Evolutionary conservation across 805 yeast genomes (phyloP), one percentile per base, ranked within the genome.

Genomic region (Ogataea polymorpha): DNA sequence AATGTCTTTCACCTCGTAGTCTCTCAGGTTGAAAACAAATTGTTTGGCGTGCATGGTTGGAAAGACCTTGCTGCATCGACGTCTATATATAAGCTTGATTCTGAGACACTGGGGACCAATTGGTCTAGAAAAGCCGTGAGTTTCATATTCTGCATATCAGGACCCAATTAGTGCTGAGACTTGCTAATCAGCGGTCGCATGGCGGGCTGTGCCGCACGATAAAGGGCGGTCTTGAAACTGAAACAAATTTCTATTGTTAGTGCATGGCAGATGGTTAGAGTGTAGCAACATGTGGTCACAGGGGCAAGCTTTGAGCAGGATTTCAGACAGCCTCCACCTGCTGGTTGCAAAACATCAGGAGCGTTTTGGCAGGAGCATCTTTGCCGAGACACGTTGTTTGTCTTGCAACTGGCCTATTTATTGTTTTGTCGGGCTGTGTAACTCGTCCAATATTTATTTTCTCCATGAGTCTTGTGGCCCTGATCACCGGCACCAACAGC

Each of bases 1-100:
- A 4, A 82, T 66, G 43, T 76, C 78, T 14, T 68, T 65, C 6
- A 84, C 72, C 45, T 76, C 76, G 56, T 79, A 85, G 49, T 75
- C 77, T 34, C 75, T 72, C 12, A 84, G 75, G 51, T 81, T 81
- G 62, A 82, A 84, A 2, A 79, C 72, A 41, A 74, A 72, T 33
- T 75, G 73, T 42, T 77, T 61, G 32, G 50, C 49, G 40, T 46
- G 50, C 62, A 53, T 51, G 20, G 25, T 20, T 18, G 21, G 21
- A 2, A 7, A 20, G 21, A 20, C 21, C 21, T 3, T 7, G 9
- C 2, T 6, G 21, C 21, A 7, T 20, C 9, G 8, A 26, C 32
- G 26, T 36, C 33, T 40, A 41, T 40, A 41, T 40, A 31, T 23
- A 27, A 12, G 32, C 20, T 16, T 15, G 21, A 33, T 20, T 20